These are phyloP conservation scores for Aspergillus nanangensis DNA, from an alignment of 495 filamentous ascomycete genomes.

Conservation along the genomic window DNA sequence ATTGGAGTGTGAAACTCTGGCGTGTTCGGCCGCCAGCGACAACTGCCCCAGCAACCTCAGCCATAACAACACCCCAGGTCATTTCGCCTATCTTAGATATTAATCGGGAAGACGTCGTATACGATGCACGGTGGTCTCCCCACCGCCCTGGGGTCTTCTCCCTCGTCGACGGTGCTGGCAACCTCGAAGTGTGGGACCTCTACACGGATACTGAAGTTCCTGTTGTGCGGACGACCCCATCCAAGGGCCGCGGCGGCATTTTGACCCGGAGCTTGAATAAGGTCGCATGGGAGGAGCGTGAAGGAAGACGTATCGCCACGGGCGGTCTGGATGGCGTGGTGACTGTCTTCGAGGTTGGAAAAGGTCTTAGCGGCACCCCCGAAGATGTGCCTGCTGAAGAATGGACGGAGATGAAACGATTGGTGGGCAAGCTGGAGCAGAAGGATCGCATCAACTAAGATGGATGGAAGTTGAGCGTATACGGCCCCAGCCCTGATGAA, in stretches of 20 bases:
- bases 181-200: constrained; percentile 92
- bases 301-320: constrained; percentile 80
- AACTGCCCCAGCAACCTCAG: constrained; percentile 39
- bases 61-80: constrained; percentile 31
- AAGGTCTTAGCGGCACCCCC: constrained; percentile 67
- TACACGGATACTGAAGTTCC: constrained; percentile 90
- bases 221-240: constrained; percentile 68
- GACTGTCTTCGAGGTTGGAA: constrained; percentile 90
- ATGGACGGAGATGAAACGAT: constrained; percentile 84
- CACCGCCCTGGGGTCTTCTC: constrained; percentile 89
- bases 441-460: constrained; percentile 34
- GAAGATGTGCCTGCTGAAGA: constrained; percentile 80
- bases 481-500: no score
- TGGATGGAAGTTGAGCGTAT: no score
- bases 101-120: constrained; percentile 89
- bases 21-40: constrained; percentile 70
- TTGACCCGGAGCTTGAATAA: constrained; percentile 84
- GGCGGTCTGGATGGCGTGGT: constrained; percentile 87
- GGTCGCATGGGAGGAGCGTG: constrained; percentile 84
- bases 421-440: constrained; percentile 64
- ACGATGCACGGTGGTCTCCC: constrained; percentile 92
- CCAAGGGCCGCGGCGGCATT: constrained; percentile 44
- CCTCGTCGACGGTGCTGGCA: constrained; percentile 88
- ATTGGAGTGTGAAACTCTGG: constrained; percentile 98
- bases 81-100: constrained; percentile 80